Base-by-base conservation (phyloP, 345 rosid species). In the Citrus medica region DNA sequence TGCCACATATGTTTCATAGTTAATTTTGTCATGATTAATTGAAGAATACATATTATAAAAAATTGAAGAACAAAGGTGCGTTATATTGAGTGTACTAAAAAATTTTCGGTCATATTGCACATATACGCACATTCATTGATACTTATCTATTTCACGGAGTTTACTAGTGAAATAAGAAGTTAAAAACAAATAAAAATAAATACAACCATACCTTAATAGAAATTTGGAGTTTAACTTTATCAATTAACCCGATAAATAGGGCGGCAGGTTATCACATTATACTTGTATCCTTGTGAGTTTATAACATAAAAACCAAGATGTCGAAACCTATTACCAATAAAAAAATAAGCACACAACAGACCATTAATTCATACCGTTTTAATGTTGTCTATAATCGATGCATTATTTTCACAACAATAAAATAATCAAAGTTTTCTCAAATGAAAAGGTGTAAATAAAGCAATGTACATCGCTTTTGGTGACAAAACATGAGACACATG, bases 401-500 rank as follows among this genome's bases (percentile, higher is more conserved):
- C 24, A 69, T 21, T 69, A 55, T 46, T 16, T 14, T 68, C 22
- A 5, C 46, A 25, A 72, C 22, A 9, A 30, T 27, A 72, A 32
- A 28, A 38, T 55, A 71, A 32, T 71, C 42, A 17, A 30, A 55
- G 58, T 53, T 32, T 46, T 13, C 51, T 40, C 76, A 5, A n/a
- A 32, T 22, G 28, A 33, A 30, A 76, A 48, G n/a, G 22, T 53
- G 0, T n/a, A 27, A 25, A 35, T 12, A 19, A 37, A 35, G 25
- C 6, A 12, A 7, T 37, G 75, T 59, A 6, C 24, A 22, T 24
- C 60, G 33, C 17, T 16, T 74, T 40, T 6, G 27, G 14, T 9
- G 78, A 66, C 42, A 66, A 25, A 46, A 9, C 70, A 46, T 60
- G 79, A 74, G 21, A 77, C 70, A 77, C 75, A 28, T 61, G 71